A percentile compares a stretch with the other conserved stretches of the same genome.
These are phyloP conservation scores for Pseudonitzschia pungens DNA, from an alignment of 108 stramenopile genomes.

Conservation along the genomic window DNA sequence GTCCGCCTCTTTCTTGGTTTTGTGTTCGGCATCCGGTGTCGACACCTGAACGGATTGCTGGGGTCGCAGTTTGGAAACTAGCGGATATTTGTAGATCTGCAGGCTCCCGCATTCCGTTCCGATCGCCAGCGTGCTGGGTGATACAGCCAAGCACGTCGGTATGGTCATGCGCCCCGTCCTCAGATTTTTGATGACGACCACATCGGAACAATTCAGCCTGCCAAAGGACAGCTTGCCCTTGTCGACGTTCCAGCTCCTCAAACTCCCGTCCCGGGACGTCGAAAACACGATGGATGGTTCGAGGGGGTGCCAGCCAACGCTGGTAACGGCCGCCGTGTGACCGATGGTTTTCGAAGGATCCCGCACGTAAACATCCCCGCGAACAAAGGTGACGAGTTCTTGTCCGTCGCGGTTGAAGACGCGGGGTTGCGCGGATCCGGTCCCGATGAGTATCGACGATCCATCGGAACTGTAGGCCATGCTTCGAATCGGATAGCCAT, in stretches of 20 bases:
- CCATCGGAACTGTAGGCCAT: constrained; percentile 55
- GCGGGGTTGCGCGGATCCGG: constrained; percentile 76
- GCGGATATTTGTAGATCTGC: constrained; percentile 73
- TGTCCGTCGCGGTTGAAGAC: constrained; percentile 81
- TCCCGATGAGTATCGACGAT: constrained; percentile 76
- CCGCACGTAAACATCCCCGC: constrained; percentile 86
- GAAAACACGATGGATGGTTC: constrained; percentile 75
- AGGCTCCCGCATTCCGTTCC: constrained; percentile 83
- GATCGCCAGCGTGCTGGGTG: constrained; percentile 42
- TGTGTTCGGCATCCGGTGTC: neutral
- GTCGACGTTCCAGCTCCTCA: constrained; percentile 84
- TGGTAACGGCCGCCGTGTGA: constrained; percentile 81
- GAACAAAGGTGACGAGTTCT: constrained; percentile 69
- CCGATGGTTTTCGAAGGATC: constrained; percentile 84
- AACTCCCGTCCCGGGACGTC: constrained; percentile 77
- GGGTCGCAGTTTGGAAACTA: constrained; percentile 35
- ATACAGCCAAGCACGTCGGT: constrained; percentile 27
- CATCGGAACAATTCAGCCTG: constrained; percentile 74
- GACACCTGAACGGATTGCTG: constrained; percentile 32
- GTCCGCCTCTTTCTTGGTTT: constrained; percentile 2
- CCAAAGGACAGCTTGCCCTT: constrained; percentile 74
- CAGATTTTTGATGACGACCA: constrained; percentile 44
- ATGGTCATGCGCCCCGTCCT: constrained; percentile 64
- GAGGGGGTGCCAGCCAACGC: constrained; percentile 86
- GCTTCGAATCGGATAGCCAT: constrained; percentile 46